Base-by-base conservation (phyloP, 768 basidiomycete genomes). In the Coprinopsis cinerea region DNA sequence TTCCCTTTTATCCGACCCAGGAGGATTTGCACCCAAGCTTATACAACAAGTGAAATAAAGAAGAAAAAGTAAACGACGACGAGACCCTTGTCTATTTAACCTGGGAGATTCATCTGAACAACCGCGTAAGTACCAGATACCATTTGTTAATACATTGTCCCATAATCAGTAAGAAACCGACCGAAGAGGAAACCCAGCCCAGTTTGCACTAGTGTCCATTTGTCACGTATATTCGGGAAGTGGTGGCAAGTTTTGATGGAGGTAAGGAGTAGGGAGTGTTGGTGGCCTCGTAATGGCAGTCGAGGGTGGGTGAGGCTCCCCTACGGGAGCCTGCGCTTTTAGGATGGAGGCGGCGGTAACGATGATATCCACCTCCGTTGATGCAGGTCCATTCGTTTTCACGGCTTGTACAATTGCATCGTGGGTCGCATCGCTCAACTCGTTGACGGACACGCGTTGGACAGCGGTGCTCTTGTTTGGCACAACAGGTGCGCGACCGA, bases 321-420 rank as follows among this genome's bases (percentile, higher is more conserved):
- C 55, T 7, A 53, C 39, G 26, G 71, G 64, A 44, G 70, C 68
- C 49, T 70, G 67, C 25, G 71, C 66, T 59, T 70, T 75, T 22
- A 77, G 64, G 49, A 77, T 74, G 10, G 72, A 72, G 26, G 73
- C 73, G 34, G 88, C 86, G 2, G 86, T 82, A 59, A 85, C 81
- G 58, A 90, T 74, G 55, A 90, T 86, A 57, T 90, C 87, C 45
- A 91, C 83, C 59, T 88, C 88, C 47, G 81, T 87, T 28, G 85
- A 85, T 35, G 76, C 64, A 14, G 81, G 78, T 25, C 86, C 85
- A 34, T 81, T 81, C 61, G 83, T 79, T 59, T 84, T 85, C 32
- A 92, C 88, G 32, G 89, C 89, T 60, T 83, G 79, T 27, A 88
- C 90, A 52, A 92, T 88, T 17, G 88, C 89, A 50, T 71, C 73